These are phyloP conservation scores for Fonsecaea nubica DNA, from an alignment of 2,329 filamentous ascomycete genomes.

Conservation along the genomic window DNA sequence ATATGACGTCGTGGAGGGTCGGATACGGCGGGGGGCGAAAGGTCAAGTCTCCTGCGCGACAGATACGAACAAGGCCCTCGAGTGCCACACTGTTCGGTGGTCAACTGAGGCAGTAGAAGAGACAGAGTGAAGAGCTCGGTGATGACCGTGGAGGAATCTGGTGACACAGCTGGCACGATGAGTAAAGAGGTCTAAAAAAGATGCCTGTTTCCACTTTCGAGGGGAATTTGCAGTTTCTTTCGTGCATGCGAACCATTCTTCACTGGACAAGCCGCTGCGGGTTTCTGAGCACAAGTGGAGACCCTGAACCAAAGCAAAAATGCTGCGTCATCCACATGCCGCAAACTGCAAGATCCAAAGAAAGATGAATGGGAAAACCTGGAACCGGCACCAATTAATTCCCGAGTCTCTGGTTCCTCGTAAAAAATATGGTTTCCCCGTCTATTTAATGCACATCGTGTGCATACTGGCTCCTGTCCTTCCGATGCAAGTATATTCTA, in stretches of 20 bases:
- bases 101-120: neutral
- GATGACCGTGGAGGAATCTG: neutral
- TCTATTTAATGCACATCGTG: neutral
- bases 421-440: neutral
- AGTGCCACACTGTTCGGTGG: neutral
- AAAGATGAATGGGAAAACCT: neutral
- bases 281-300: slow-evolving; percentile 8
- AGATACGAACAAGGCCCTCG: neutral
- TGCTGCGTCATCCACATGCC: slow-evolving; percentile 16
- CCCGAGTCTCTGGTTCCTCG: neutral
- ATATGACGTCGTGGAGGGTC: slow-evolving; percentile 32
- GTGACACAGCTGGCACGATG: slow-evolving; percentile 3
- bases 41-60: neutral
- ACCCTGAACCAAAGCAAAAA: slow-evolving; percentile 1
- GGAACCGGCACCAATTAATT: neutral
- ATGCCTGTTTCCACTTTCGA: neutral
- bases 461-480: neutral
- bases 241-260: neutral
- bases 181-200: slow-evolving; percentile 3
- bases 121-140: neutral
- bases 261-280: slow-evolving; percentile 3
- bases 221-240: slow-evolving; percentile 1
- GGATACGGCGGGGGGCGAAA: slow-evolving; percentile 12
- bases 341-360: neutral
- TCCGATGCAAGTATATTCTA: neutral